Percentiles rank a stretch among this genome's conserved stretches.
Evolutionary conservation across 1,284 basidiomycete species (phyloP).

Genomic region (Agaricales sp.): DNA sequence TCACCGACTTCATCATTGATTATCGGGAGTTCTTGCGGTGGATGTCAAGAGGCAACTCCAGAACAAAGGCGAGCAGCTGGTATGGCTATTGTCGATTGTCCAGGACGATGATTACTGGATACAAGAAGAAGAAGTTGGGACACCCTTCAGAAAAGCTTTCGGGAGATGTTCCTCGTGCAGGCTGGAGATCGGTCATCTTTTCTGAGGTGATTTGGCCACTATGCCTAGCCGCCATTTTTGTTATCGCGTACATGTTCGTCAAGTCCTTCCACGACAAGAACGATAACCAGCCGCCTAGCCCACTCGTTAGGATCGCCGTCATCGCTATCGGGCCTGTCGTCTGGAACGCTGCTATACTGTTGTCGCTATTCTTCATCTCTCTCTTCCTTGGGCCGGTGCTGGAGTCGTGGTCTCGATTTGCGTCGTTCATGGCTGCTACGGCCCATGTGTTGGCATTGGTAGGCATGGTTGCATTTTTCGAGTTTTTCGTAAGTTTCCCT

Average conservation of each 20-base stretch:
- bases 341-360: slow-evolving; percentile 88
- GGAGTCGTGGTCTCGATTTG: slow-evolving; percentile 80
- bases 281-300: slow-evolving; percentile 55
- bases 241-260: slow-evolving; percentile 85
- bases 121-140: slow-evolving; percentile 96
- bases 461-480: slow-evolving; percentile 84
- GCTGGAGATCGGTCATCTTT: slow-evolving; percentile 78
- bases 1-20: slow-evolving; percentile 92
- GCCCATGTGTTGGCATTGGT: slow-evolving; percentile 76
- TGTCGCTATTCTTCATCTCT: slow-evolving; percentile 84
- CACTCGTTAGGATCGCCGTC: slow-evolving; percentile 86
- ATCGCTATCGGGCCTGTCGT: slow-evolving; percentile 91
- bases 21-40: slow-evolving; percentile 95
- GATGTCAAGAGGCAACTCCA: slow-evolving; percentile 96
- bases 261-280: slow-evolving; percentile 71
- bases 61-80: slow-evolving; percentile 94
- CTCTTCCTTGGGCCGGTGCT: slow-evolving; percentile 89
- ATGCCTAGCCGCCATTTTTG: slow-evolving; percentile 67
- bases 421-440: slow-evolving; percentile 81
- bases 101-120: slow-evolving; percentile 92
- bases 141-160: slow-evolving; percentile 94
- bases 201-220: slow-evolving; percentile 84
- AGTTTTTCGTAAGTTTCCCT: slow-evolving; percentile 72
- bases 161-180: slow-evolving; percentile 83
- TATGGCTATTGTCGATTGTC: slow-evolving; percentile 96